phyloP scores from a whole-genome alignment of 805 yeast species.

The Saccharomycopsis microspora region DNA sequence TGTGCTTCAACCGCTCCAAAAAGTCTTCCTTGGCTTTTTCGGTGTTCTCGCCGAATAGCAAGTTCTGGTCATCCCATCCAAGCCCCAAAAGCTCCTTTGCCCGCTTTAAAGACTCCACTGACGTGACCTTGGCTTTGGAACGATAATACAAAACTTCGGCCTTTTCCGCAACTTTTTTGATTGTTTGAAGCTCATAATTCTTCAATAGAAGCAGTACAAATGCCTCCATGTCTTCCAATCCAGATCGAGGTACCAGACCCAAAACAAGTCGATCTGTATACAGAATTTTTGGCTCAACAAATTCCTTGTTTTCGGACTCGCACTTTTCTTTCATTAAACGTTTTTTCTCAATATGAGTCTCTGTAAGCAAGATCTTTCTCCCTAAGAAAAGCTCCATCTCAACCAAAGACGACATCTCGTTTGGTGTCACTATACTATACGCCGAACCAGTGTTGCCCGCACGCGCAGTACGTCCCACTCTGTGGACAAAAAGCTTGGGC shows the following conservation, averaged over 20 bases:
- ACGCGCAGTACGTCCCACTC: conserved; percentile 99
- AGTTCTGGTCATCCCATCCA: conserved; percentile 87
- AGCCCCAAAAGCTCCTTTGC: conserved; percentile 59
- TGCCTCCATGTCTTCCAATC: conserved; percentile 65
- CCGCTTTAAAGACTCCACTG: conserved; percentile 75
- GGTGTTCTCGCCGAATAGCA: conserved; percentile 55
- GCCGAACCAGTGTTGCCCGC: conserved; percentile 99
- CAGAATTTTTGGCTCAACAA: conserved; percentile 45
- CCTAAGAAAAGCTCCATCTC: conserved; percentile 90
- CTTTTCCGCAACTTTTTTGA: conserved; percentile 63
- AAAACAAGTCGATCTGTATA: conserved; percentile 70
- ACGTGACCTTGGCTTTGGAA: conserved; percentile 71
- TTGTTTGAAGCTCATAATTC: conserved; percentile 55
- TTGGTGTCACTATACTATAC: conserved; percentile 73
- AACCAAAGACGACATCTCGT: conserved; percentile 79
- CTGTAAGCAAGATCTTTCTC: conserved; percentile 58
- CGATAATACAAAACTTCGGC: conserved; percentile 84
- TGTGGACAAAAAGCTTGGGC: conserved; percentile 87
- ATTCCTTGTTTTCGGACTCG: conserved; percentile 28
- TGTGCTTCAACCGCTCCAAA: conserved; percentile 56
- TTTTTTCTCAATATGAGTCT: conserved; percentile 55
- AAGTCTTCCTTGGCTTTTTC: conserved; percentile 67
- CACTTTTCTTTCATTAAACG: conserved; percentile 38
- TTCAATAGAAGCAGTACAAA: conserved; percentile 44
- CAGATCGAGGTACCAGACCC: conserved; percentile 70